Evolutionary conservation across 495 filamentous ascomycete species (phyloP), one percentile per base, ranked within the genome.

Genomic region (Aspergillus olivimuriae): DNA sequence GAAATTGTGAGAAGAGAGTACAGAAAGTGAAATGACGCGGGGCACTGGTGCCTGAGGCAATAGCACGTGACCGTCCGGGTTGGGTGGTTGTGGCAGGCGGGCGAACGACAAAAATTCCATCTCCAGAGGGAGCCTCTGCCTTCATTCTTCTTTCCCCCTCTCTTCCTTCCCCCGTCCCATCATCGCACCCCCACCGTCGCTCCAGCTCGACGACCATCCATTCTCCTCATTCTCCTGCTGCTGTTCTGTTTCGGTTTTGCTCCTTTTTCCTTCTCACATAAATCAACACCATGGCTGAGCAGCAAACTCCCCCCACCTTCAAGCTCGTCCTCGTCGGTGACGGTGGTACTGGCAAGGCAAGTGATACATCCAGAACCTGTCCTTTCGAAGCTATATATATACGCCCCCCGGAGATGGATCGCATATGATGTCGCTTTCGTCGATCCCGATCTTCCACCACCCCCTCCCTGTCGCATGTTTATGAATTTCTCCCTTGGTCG

Each of bases 311-410:
- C 38, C 76, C 79, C 37, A 95, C 89, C 62, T 97, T 99, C 81
- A 99, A 99, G 87, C 86, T 99, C 61, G 94, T 99, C 56, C 89
- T 99, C 63, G 94, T 99, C 63, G 94, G 94, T 67, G 94, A 99
- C 70, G 94, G 94, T 75, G 94, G 94, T 77, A 99, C 94, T 63
- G 94, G 94, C 73, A 99, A 99, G 89, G 94, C 94, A 73, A 67
- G 78, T 75, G 24, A 28, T 28, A 28, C 24, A 5, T 11, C 24
- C 24, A 5, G 6, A 6, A 6, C 24, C 24, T 28, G 24, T 5
- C 24, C 31, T 4, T 3, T 23, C 7, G 10, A 39, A n/a, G 14
- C 3, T n/a, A 7, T 20, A 4, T 21, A 28, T 28, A 6, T 28
- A 28, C 24, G 24, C 24, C 11, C 24, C n/a, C n/a, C n/a, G n/a